Evolutionary conservation across 2,329 filamentous ascomycete species (phyloP).

Genomic region (Ophiosphaerella korrae): DNA sequence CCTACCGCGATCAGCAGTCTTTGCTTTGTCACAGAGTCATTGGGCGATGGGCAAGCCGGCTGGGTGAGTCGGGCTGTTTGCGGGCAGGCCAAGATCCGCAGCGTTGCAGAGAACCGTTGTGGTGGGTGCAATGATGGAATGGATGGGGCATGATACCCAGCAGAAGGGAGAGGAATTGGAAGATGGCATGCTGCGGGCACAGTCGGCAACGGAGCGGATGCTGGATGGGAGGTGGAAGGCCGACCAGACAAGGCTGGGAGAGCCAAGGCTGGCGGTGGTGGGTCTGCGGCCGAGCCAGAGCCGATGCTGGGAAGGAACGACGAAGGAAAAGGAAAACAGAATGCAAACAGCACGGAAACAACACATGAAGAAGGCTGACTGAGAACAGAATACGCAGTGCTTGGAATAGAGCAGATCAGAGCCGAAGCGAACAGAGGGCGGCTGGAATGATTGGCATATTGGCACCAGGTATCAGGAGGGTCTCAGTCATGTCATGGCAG

Average conservation of each 20-base stretch:
- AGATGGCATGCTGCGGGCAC: background rate
- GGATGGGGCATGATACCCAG: background rate
- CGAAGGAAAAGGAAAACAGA: no score
- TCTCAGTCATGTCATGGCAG: no score
- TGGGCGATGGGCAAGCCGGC: slow-evolving; percentile 23
- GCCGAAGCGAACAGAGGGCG: no score
- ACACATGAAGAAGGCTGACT: no score
- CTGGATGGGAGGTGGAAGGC: background rate
- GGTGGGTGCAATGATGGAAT: background rate
- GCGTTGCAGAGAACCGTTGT: background rate
- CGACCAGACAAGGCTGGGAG: slow-evolving; percentile 3
- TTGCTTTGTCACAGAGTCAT: slow-evolving; percentile 28
- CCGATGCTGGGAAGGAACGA: slow-evolving; percentile 11
- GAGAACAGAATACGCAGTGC: no score
- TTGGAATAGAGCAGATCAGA: no score
- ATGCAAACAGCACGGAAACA: no score
- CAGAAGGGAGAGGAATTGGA: no score
- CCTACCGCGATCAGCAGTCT: slow-evolving; percentile 7
- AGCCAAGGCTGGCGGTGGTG: slow-evolving; percentile 13
- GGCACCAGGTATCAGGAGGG: no score
- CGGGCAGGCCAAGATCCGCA: slow-evolving; percentile 11
- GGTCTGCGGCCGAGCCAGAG: slow-evolving; percentile 12
- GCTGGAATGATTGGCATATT: no score
- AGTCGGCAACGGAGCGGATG: background rate
- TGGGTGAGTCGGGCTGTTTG: slow-evolving; percentile 22